Evolutionary conservation across 192 early-diverging fungal genomes (phyloP).

Genomic region (Umbelopsis isabellina): DNA sequence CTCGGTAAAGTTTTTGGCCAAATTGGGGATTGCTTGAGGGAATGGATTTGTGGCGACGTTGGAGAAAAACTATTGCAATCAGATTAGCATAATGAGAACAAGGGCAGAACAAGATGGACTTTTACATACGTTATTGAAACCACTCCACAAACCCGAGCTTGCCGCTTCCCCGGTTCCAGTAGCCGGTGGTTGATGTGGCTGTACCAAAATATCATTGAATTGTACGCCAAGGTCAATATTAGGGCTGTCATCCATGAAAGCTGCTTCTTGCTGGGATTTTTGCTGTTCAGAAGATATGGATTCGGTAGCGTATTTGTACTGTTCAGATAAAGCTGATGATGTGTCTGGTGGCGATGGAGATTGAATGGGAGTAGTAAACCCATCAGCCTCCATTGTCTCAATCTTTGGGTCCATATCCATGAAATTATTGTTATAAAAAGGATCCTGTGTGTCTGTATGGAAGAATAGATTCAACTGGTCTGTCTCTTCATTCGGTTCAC

Average conservation of each 20-base stretch:
- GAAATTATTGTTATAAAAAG: conserved; percentile 13
- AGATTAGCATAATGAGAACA: not conserved
- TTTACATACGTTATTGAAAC: conserved; percentile 31
- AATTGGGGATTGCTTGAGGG: conserved; percentile 35
- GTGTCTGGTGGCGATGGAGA: conserved; percentile 24
- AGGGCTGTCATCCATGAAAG: not conserved
- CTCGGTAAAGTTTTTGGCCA: conserved; percentile 39
- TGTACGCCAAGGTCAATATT: conserved; percentile 9
- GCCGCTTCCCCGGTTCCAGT: conserved; percentile 3
- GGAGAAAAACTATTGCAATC: conserved; percentile 30
- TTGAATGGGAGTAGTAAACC: conserved; percentile 17
- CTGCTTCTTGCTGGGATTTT: conserved; percentile 6
- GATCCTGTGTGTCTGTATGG: conserved; percentile 18
- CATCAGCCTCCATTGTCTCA: not conserved
- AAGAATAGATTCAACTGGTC: conserved; percentile 19
- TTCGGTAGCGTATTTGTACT: conserved; percentile 5
- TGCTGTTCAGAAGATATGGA: conserved; percentile 16
- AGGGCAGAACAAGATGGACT: not conserved
- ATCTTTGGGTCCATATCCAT: not conserved
- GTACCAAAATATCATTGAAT: conserved; percentile 25
- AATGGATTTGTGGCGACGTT: conserved; percentile 33
- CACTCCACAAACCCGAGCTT: conserved; percentile 26
- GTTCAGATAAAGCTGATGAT: conserved; percentile 14
- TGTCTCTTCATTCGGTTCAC: conserved; percentile 34
- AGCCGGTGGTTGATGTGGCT: conserved; percentile 27